Evolutionary conservation across 768 basidiomycete genomes (phyloP), one percentile per base, ranked within the genome.

Genomic region (Podaxis pistillaris): DNA sequence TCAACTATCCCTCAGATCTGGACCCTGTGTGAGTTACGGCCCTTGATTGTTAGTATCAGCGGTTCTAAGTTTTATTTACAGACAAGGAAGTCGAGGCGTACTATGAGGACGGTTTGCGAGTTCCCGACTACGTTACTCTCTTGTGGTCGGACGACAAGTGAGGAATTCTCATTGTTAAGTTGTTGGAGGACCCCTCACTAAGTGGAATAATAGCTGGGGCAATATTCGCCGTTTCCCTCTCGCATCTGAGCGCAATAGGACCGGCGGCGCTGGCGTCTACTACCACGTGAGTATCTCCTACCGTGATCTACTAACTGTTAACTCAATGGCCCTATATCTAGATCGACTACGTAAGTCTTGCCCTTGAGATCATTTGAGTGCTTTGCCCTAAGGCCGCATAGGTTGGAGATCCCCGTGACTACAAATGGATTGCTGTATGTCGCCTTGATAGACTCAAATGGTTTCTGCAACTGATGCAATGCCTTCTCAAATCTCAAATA

Each of bases 61-160:
- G 49, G 12, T 28, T 24, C 49, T 50, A 17, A 50, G 44, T 22
- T 19, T 13, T 33, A 2, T 54, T 7, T 36, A 15, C 60, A 81
- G 80, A 81, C 65, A 79, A 81, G 70, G 88, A 90, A 67, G 89
- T 90, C 6, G 81, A 86, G 68, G 85, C 82, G 0, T 88, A 86
- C 68, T 89, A 86, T 66, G 83, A 86, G 64, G 77, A 83, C 56
- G 86, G 87, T 11, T 76, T 89, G 78, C 74, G 73, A 3, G 86
- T 85, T 1, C 83, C 83, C 0, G 87, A 89, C 55, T 86, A 88
- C 69, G 75, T 89, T n/a, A 85, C 81, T 3, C 73, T 89, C 1
- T 75, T 89, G 26, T 89, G 87, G 88, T 75, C 88, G 0, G 90
- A 91, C 64, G 90, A 90, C 69, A 90, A 90, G 85, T 86, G 54